These are phyloP conservation scores for Juncus effusus DNA, from an alignment of 176 grass and related monocot species.

Conservation along the genomic window DNA sequence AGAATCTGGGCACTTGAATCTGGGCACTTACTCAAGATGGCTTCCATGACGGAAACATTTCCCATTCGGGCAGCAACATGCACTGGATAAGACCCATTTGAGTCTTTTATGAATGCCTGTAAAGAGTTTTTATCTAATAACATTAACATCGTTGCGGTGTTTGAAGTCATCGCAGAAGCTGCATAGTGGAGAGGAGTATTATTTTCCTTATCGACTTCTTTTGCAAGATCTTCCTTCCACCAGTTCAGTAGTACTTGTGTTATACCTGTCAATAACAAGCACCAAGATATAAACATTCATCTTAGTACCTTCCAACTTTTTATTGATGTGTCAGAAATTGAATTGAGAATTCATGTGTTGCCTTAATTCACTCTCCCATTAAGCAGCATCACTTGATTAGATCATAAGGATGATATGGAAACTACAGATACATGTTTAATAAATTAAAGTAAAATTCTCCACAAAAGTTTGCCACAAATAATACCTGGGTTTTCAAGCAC, in stretches of 20 bases:
- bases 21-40: not conserved
- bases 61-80: conserved; percentile 10
- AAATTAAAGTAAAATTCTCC: no score
- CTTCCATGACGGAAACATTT: not conserved
- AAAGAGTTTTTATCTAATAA: not conserved
- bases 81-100: not conserved
- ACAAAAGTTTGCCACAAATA: no score
- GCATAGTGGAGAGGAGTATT: conserved; percentile 23
- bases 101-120: not conserved
- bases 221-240: not conserved
- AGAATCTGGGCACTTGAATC: not conserved
- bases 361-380: no score
- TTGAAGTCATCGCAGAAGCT: not conserved
- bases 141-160: not conserved
- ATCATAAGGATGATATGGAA: no score
- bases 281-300: no score
- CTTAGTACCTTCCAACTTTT: no score
- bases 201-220: not conserved
- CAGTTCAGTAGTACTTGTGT: no score
- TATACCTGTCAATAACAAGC: no score
- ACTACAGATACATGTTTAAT: no score
- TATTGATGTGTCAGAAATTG: no score
- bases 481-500: conserved; percentile 37
- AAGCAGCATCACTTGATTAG: no score
- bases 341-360: no score